Evolutionary conservation across 139 green algal genomes (phyloP).

Genomic region (Haematococcus sp.): DNA sequence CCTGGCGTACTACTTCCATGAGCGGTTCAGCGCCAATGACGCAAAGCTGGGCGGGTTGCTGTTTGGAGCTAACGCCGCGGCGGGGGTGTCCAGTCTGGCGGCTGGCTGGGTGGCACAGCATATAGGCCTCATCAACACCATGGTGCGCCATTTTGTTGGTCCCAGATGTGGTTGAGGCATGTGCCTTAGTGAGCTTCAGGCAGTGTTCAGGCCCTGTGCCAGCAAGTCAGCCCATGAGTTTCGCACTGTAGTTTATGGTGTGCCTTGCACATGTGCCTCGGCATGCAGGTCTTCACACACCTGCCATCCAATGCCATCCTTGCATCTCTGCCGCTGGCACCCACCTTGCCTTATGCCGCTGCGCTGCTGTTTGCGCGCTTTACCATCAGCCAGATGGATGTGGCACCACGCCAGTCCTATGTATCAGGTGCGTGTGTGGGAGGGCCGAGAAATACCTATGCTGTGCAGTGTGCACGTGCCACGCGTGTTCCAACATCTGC

Average conservation of each 20-base stretch:
- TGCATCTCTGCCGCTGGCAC: constrained; percentile 24
- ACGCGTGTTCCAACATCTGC: too few relatives aligned
- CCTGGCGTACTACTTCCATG: constrained; percentile 25
- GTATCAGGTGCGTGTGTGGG: constrained; percentile 9
- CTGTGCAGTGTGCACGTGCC: too few relatives aligned
- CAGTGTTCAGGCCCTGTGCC: too few relatives aligned
- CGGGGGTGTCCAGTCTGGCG: constrained; percentile 15
- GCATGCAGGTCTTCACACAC: constrained; percentile 37
- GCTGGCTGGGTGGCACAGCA: constrained; percentile 19
- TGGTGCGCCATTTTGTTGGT: too few relatives aligned
- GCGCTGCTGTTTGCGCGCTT: constrained; percentile 23
- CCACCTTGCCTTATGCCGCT: constrained; percentile 5
- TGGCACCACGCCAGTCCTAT: constrained; percentile 26
- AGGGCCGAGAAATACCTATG: too few relatives aligned
- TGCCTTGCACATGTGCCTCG: too few relatives aligned
- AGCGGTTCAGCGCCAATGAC: neutral
- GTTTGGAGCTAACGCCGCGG: constrained; percentile 19
- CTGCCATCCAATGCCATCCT: constrained; percentile 34
- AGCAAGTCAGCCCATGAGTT: too few relatives aligned
- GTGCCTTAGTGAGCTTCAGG: too few relatives aligned
- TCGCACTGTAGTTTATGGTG: too few relatives aligned
- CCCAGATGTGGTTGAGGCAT: too few relatives aligned
- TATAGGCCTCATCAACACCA: constrained; percentile 40
- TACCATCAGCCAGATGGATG: constrained; percentile 25
- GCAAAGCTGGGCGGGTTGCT: constrained; percentile 17